These are phyloP conservation scores for Xanthoceras sorbifolium DNA, from an alignment of 345 rosid genomes.

Conservation along the genomic window DNA sequence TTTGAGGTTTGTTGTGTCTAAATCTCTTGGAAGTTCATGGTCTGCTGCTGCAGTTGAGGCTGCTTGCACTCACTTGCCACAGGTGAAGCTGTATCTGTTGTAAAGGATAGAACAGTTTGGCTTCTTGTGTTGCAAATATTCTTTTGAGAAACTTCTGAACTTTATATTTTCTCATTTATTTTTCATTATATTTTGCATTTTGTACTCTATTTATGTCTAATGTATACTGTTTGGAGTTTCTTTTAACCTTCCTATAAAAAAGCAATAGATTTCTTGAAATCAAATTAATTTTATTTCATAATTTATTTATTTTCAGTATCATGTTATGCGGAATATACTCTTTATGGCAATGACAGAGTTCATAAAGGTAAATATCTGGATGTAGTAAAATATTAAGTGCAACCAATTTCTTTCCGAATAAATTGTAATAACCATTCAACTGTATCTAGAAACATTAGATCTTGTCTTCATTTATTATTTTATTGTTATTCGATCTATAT, in stretches of 20 bases:
- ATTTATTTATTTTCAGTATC: conserved; percentile 63
- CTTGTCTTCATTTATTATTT: background rate
- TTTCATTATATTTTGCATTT: background rate
- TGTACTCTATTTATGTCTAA: background rate
- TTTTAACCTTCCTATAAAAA: background rate
- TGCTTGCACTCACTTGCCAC: conserved; percentile 64
- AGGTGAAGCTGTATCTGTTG: conserved; percentile 41
- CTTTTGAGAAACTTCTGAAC: background rate
- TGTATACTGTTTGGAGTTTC: background rate
- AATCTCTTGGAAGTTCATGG: conserved; percentile 63
- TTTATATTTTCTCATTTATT: background rate
- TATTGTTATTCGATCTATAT: background rate
- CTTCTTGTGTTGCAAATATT: conserved; percentile 9
- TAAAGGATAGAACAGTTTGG: background rate
- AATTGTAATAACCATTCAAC: background rate
- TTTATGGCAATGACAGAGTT: conserved; percentile 81
- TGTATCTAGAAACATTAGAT: background rate
- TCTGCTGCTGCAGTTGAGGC: conserved; percentile 66
- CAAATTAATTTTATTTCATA: conserved; percentile 4
- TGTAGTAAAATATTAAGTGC: background rate
- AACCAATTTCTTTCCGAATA: background rate
- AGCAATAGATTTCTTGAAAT: background rate
- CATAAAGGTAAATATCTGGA: conserved; percentile 48
- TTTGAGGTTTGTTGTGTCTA: conserved; percentile 45
- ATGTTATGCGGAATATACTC: conserved; percentile 67